Evolutionary conservation across 495 filamentous ascomycete genomes (phyloP).

Genomic region (Hypoxylon fragiforme): DNA sequence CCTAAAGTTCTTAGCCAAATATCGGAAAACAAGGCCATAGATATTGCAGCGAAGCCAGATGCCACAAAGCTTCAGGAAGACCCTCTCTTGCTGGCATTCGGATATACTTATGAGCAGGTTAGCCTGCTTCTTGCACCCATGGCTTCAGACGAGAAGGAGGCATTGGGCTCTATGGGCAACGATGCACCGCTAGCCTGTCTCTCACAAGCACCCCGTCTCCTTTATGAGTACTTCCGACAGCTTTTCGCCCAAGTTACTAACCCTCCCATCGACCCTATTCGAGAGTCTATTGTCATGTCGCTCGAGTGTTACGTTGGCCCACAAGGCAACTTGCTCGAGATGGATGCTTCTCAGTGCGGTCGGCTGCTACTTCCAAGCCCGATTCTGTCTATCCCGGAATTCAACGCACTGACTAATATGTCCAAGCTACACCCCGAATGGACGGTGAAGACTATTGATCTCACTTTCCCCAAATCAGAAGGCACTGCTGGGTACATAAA

Average conservation of each 20-base stretch:
- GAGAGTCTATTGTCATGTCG: conserved; percentile 99
- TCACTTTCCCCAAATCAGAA: conserved; percentile 90
- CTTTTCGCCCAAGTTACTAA: conserved; percentile 99
- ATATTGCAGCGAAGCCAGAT: conserved; percentile 69
- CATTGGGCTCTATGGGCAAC: conserved; percentile 99
- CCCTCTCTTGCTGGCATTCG: conserved; percentile 81
- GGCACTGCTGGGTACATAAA: conserved; percentile 86
- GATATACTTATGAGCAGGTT: conserved; percentile 97
- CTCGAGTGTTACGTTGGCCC: conserved; percentile 96
- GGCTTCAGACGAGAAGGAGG: conserved; percentile 98
- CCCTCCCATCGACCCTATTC: conserved; percentile 96
- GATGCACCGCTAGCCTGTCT: conserved; percentile 95
- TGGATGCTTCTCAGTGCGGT: conserved; percentile 88
- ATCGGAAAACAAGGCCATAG: conserved; percentile 43
- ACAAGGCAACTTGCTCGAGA: conserved; percentile 95
- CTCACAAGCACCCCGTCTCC: conserved; percentile 82
- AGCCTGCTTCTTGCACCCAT: conserved; percentile 92
- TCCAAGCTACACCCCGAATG: conserved; percentile 74
- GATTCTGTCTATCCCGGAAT: conserved; percentile 87
- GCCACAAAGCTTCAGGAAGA: conserved; percentile 81
- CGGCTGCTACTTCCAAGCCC: conserved; percentile 87
- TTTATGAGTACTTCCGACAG: conserved; percentile 98
- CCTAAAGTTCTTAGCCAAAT: conserved; percentile 65
- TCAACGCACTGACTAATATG: conserved; percentile 86
- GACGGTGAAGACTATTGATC: conserved; percentile 92